Conservation (phyloP, 2,329 filamentous ascomycete species). For the Ramularia collo-cygni region DNA sequence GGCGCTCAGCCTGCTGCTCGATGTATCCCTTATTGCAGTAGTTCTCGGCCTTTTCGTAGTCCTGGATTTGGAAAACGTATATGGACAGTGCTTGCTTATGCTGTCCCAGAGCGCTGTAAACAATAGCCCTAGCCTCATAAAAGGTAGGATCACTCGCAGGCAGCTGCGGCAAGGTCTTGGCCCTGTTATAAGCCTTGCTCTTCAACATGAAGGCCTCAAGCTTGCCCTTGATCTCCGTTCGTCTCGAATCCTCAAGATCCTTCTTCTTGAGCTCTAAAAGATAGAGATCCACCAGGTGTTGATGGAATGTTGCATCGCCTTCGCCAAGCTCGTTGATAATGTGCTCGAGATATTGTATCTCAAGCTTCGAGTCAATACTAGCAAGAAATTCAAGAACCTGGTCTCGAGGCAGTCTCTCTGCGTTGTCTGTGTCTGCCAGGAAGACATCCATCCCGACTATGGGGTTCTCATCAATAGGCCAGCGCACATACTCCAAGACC, state of each 20-base stretch:
- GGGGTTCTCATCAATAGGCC: conserved; percentile 70
- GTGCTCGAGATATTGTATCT: conserved; percentile 81
- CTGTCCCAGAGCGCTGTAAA: conserved; percentile 89
- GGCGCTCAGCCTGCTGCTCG: conserved; percentile 33
- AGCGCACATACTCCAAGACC: conserved; percentile 83
- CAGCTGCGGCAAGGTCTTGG: conserved; percentile 63
- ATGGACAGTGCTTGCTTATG: conserved; percentile 96
- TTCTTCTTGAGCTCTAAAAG: conserved; percentile 46
- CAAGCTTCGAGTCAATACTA: conserved; percentile 61
- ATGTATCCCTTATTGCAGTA: conserved; percentile 88
- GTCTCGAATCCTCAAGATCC: conserved; percentile 29
- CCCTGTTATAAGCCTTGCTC: conserved; percentile 68
- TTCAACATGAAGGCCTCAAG: conserved; percentile 68
- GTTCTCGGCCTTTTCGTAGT: conserved; percentile 89
- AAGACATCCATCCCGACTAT: conserved; percentile 87
- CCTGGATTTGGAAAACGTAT: conserved; percentile 88
- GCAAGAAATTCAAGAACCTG: conserved; percentile 69
- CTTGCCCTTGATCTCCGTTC: conserved; percentile 41
- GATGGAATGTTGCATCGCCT: conserved; percentile 77
- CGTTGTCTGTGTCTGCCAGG: conserved; percentile 86
- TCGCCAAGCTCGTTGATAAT: conserved; percentile 84
- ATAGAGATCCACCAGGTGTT: conserved; percentile 69
- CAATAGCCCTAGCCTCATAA: conserved; percentile 81
- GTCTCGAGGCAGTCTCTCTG: conserved; percentile 76
- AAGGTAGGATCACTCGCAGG: conserved; percentile 76